Evolutionary conservation across 2,329 filamentous ascomycete genomes (phyloP), one percentile per base, ranked within the genome.

Genomic region (Verticillium albo-atrum): DNA sequence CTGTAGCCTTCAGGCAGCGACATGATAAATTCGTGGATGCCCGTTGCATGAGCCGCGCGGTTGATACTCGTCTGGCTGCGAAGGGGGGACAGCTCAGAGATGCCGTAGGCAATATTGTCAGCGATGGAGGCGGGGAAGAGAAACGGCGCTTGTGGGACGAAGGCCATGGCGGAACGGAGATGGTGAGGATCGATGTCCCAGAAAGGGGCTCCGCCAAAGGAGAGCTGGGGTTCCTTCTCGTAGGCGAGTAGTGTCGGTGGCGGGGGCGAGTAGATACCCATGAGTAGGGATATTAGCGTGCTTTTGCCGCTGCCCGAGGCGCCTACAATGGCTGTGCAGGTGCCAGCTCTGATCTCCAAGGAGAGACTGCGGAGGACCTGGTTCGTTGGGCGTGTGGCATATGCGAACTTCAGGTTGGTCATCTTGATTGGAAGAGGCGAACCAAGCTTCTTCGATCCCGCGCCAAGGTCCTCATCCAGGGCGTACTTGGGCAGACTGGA

Each of bases 271-370:
- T 95, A 92, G 0, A 97, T 79, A 1, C 89, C 85, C 4, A 96
- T 75, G 0, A 98, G 78, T 0, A 98, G 76, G 0, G 89, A 84
- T 0, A 89, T 82, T 35, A 97, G 80, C 0, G 94, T 97, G 15
- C 89, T 93, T 75, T 99, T 98, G 1, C 95, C 94, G n/a, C 89
- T 91, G 0, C 95, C 94, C 0, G 92, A 97, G 1, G 84, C 77
- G 1, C 94, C 93, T 2, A 96, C 92, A 23, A 98, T 85, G 2
- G 91, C 92, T 0, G 88, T 88, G 64, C 85, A 90, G 4, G 83
- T 85, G 25, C 88, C 86, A 0, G 82, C 72, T 1, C 78, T 70
- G 56, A 97, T 83, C 0, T 74, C 76, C 7, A 97, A 76, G n/a
- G 79, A 86, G n/a, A 96, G 71, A 25, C 84, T 77, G 10, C 79